Base-by-base conservation (phyloP, 1,139 yeast species). In the Pichia sp. region DNA sequence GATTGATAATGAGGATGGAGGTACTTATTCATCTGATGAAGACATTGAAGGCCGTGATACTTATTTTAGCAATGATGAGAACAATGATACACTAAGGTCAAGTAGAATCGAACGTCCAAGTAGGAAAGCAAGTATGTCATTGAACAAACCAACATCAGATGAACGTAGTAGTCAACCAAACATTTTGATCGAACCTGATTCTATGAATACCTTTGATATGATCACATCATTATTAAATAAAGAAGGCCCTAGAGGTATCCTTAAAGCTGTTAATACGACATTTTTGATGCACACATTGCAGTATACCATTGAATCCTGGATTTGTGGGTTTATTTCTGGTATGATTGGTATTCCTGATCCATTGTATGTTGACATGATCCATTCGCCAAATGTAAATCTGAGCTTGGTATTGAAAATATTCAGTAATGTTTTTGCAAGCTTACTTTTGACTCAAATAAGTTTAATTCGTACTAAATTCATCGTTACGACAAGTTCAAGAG, bases 331-430 rank as follows among this genome's bases (percentile, higher is more conserved):
- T 57, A 65, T 88, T 16, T 82, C 96, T 7, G 92, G 96, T 3
- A 71, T 86, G 46, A 68, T 87, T 49, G 85, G 87, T 16, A 79
- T 88, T n/a, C 96, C 96, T 0, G 97, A 89, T 62, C 96, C 97
- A 1, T 81, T 83, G 55, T 85, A 87, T 63, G 80, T 88, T 54
- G 96, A 87, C 26, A 76, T 87, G 53, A 75, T 88, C 26, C 95
- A 85, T 60, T 84, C 92, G 34, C 81, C 90, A 4, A 88, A 83
- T 55, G 89, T 95, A 0, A 68, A 80, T 49, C 71, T 76, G 45
- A 82, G 95, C 16, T 70, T 89, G 25, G 67, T 80, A 49, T 70
- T 88, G 20, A 81, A 88, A 1, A 76, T 89, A 3, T 68, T 79
- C 36, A 92, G 95, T 0, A 77, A 87, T 45, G 80, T 87, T 0